phyloP scores from a whole-genome alignment of 805 yeast genomes.

The Tetrapisispora namnaoensis region DNA sequence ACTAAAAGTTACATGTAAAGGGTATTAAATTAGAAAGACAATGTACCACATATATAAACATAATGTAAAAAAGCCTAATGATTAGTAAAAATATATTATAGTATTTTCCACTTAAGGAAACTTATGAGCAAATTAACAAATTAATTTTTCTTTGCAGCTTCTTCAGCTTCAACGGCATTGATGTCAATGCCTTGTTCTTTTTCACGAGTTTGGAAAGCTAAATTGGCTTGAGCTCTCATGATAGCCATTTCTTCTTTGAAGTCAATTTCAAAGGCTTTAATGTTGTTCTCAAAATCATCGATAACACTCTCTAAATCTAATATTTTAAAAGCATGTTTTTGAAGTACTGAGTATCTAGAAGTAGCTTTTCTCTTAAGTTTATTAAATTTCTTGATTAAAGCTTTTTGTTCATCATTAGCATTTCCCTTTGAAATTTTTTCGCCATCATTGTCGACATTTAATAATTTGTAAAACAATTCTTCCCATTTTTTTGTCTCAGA shows the following conservation, averaged over 20 bases:
- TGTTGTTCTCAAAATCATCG: neutral
- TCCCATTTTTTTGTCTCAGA: conserved; percentile 47
- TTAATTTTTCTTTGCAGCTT: neutral
- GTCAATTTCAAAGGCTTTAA: neutral
- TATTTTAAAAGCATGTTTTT: conserved; percentile 1
- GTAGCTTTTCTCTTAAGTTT: conserved; percentile 1
- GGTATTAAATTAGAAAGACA: neutral
- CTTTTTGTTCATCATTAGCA: conserved; percentile 2
- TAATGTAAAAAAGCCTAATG: neutral
- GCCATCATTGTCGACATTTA: neutral
- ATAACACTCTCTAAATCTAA: neutral
- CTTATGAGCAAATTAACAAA: neutral
- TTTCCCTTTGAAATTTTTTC: neutral
- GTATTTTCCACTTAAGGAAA: too few relatives aligned
- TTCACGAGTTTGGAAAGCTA: conserved; percentile 45
- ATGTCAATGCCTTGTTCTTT: conserved; percentile 8
- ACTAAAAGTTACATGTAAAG: neutral
- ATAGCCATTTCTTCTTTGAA: conserved; percentile 45
- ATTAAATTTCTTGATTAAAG: conserved; percentile 46
- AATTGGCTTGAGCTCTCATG: conserved; percentile 45
- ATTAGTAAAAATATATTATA: too few relatives aligned
- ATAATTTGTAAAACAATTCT: conserved; percentile 41
- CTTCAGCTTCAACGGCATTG: conserved; percentile 25
- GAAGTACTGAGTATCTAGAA: neutral
- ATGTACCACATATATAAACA: neutral